Conservation (phyloP, 192 early-diverging fungal genomes). For the Geranomyces variabilis region DNA sequence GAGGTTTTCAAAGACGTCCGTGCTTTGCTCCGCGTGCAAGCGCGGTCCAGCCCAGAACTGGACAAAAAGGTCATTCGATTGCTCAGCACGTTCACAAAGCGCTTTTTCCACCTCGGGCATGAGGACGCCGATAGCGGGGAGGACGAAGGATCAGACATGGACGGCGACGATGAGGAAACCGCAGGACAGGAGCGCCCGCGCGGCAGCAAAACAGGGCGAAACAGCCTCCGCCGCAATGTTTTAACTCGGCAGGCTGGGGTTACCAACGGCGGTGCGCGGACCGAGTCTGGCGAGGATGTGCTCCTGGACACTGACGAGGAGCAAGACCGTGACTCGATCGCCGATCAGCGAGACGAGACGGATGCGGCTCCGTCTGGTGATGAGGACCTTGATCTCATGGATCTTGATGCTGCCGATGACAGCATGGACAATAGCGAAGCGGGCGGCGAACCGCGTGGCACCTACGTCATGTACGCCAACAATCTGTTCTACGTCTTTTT, state of each 20-base stretch:
- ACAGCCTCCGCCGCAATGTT: slow-evolving; percentile 20
- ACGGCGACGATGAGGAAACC: slow-evolving; percentile 23
- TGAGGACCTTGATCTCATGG: slow-evolving; percentile 15
- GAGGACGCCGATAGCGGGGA: slow-evolving; percentile 56
- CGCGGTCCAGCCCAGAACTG: slow-evolving; percentile 3
- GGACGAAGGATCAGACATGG: slow-evolving; percentile 29
- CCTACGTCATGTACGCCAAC: slow-evolving; percentile 84
- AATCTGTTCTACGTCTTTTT: slow-evolving; percentile 86
- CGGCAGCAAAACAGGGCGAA: background rate
- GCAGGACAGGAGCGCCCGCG: background rate
- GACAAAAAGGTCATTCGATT: slow-evolving; percentile 2
- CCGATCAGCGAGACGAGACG: background rate
- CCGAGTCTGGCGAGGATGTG: slow-evolving; percentile 18
- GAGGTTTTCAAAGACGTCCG: slow-evolving; percentile 79
- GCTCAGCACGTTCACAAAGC: slow-evolving; percentile 28
- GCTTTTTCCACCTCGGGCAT: slow-evolving; percentile 63
- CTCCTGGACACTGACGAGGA: slow-evolving; percentile 42
- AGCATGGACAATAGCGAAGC: slow-evolving; percentile 4
- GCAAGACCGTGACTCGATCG: slow-evolving; percentile 26
- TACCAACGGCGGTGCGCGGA: slow-evolving; percentile 1
- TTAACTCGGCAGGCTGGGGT: background rate
- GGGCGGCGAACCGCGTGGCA: slow-evolving; percentile 29
- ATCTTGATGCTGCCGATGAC: slow-evolving; percentile 1
- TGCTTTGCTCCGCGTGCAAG: slow-evolving; percentile 70
- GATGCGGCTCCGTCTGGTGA: background rate